Percentiles rank a stretch among this genome's conserved stretches.
Evolutionary conservation across 2,329 filamentous ascomycete species (phyloP).

Genomic region (Pseudogymnoascus sp.): DNA sequence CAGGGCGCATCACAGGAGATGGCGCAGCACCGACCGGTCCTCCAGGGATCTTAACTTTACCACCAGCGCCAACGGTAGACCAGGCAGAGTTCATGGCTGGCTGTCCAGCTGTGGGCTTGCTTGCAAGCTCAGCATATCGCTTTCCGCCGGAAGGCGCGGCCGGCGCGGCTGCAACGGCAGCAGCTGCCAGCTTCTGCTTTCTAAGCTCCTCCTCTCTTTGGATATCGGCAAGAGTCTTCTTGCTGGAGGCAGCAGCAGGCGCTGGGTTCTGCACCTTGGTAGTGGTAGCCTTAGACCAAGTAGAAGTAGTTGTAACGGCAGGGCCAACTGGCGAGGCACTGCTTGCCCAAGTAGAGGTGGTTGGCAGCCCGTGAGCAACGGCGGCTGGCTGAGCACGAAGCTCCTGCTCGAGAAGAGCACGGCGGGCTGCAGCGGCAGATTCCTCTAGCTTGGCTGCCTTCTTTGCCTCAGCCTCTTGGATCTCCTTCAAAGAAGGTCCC

Average conservation of each 20-base stretch:
- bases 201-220: conserved; percentile 90
- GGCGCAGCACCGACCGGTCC: conserved; percentile 45
- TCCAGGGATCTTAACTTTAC: conserved; percentile 74
- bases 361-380: conserved; percentile 72
- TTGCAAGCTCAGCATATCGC: conserved; percentile 88
- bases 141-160: conserved; percentile 52
- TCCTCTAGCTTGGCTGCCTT: conserved; percentile 88
- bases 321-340: conserved; percentile 28
- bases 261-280: conserved; percentile 33
- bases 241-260: conserved; percentile 37
- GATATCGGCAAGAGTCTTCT: conserved; percentile 93
- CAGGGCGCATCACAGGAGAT: conserved; percentile 30
- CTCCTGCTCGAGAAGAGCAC: conserved; percentile 74
- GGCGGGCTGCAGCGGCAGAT: conserved; percentile 66
- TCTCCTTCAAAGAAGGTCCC: conserved; percentile 89
- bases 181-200: conserved; percentile 62
- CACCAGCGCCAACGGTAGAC: conserved; percentile 91
- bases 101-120: conserved; percentile 52
- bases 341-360: conserved; percentile 70
- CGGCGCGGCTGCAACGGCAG: conserved; percentile 37
- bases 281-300: conserved; percentile 43
- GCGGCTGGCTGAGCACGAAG: conserved; percentile 52
- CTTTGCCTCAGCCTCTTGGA: conserved; percentile 89
- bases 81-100: conserved; percentile 57
- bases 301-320: conserved; percentile 23